Conservation (phyloP, 2,329 filamentous ascomycete species). For the Diaporthe ampelina region DNA sequence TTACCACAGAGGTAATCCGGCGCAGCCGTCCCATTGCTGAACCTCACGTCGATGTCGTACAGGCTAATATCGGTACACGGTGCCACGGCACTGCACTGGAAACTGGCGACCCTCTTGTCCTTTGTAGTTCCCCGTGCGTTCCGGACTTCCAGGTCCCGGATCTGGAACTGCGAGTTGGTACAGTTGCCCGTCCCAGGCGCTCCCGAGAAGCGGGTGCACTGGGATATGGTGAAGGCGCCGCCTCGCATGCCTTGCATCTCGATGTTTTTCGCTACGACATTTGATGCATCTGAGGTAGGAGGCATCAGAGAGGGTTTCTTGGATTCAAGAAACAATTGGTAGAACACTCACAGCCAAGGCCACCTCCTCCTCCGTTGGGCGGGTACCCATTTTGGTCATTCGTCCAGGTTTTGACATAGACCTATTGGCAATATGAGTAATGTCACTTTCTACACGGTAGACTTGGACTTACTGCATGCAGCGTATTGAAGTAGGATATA, state of each 20-base stretch:
- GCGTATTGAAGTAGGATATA: constrained; percentile 54
- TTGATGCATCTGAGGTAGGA: constrained; percentile 12
- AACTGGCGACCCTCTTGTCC: constrained; percentile 35
- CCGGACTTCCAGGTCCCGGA: constrained; percentile 42
- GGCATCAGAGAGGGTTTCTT: neutral
- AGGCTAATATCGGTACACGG: constrained; percentile 38
- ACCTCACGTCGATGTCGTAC: constrained; percentile 21
- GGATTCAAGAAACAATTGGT: too few relatives aligned
- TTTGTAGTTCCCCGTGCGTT: constrained; percentile 29
- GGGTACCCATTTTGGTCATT: constrained; percentile 58
- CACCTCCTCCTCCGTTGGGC: constrained; percentile 64
- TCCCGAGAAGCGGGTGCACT: constrained; percentile 46
- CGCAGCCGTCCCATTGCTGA: constrained; percentile 23
- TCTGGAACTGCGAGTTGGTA: constrained; percentile 44
- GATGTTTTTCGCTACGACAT: constrained; percentile 37
- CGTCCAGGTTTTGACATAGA: constrained; percentile 65
- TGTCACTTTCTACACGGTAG: neutral
- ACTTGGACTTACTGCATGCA: constrained; percentile 49
- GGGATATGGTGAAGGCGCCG: constrained; percentile 43
- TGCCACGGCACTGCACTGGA: constrained; percentile 40
- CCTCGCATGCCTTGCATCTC: constrained; percentile 41
- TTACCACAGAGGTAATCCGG: constrained; percentile 34
- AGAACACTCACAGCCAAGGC: constrained; percentile 55
- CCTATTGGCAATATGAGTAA: constrained; percentile 23
- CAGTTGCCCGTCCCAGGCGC: constrained; percentile 44